Evolutionary conservation across 352 stramenopile species (phyloP), one percentile per base, ranked within the genome.

Genomic region (Globisporangium splendens): DNA sequence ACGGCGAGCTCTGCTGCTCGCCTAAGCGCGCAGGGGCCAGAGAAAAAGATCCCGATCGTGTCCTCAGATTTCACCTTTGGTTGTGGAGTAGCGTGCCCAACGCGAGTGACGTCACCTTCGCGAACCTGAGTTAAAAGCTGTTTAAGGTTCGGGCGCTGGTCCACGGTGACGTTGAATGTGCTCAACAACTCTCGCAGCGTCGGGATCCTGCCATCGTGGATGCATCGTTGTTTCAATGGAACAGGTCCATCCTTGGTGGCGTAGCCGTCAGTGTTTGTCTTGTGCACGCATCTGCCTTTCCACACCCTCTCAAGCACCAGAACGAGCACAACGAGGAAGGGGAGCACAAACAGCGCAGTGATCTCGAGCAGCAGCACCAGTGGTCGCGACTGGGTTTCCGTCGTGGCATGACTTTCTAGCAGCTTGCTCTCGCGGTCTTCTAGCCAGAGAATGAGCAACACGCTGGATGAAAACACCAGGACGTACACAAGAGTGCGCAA

Each of bases 361-460:
- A 70, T 73, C 50, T 78, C 75, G 24, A 82, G 63, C 12, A 82
- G 70, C 28, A 71, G 70, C 59, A 82, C 66, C 58, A 85, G 65
- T 28, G 70, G 75, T 72, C 75, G 82, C 56, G 67, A 77, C 57
- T 77, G 63, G 38, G 67, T 77, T 39, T 69, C 64, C n/a, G 55
- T 63, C 5, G 62, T 61, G 47, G 66, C 46, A n/a, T 1, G 8
- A 12, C 20, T 54, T 18, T 63, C 56, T 60, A 79, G 70, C 31
- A 81, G 22, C 31, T 64, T 54, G 20, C 68, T 60, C 17, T 72
- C 72, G 20, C 58, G 64, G 49, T 66, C 72, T 50, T 72, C 63
- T 17, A 80, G 62, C 70, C 70, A 79, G 7, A 77, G 6, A 22
- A 80, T 39, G 43, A 77, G 8, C n/a, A 68, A 1, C 12, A 59